Evolutionary conservation across 2,329 filamentous ascomycete species (phyloP).

Genomic region (Microascus cirrosus): DNA sequence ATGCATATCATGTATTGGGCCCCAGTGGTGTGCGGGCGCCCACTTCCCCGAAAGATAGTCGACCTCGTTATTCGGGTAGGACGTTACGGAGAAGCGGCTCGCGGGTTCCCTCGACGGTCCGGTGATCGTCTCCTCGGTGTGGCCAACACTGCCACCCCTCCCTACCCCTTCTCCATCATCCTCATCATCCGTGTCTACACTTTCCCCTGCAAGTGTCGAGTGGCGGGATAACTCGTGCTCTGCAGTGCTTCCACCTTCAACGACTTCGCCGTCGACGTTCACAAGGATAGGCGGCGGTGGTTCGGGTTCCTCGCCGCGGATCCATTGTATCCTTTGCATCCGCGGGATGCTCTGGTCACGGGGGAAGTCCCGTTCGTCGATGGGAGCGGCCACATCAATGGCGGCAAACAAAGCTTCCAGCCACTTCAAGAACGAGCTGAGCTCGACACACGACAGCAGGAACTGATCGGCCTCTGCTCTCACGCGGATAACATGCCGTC

Average conservation of each 20-base stretch:
- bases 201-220: constrained; percentile 1
- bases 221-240: background rate
- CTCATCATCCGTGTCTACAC: constrained; percentile 7
- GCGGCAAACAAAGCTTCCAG: constrained; percentile 59
- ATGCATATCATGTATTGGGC: constrained; percentile 42
- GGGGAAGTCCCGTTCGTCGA: constrained; percentile 59
- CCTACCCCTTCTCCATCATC: constrained; percentile 10
- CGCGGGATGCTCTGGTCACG: constrained; percentile 50
- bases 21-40: constrained; percentile 44
- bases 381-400: constrained; percentile 57
- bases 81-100: constrained; percentile 30
- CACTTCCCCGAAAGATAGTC: constrained; percentile 42
- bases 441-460: constrained; percentile 52
- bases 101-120: constrained; percentile 15
- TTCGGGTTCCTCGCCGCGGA: constrained; percentile 25
- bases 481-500: constrained; percentile 58
- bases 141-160: background rate
- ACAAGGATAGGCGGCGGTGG: constrained; percentile 2
- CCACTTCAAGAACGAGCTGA: constrained; percentile 58
- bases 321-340: constrained; percentile 41
- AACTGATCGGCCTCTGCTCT: constrained; percentile 66
- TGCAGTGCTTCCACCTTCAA: background rate
- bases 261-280: background rate
- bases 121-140: constrained; percentile 5
- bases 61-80: constrained; percentile 31